Conservation (phyloP, 805 yeast species). For the Yarrowia divulgata region DNA sequence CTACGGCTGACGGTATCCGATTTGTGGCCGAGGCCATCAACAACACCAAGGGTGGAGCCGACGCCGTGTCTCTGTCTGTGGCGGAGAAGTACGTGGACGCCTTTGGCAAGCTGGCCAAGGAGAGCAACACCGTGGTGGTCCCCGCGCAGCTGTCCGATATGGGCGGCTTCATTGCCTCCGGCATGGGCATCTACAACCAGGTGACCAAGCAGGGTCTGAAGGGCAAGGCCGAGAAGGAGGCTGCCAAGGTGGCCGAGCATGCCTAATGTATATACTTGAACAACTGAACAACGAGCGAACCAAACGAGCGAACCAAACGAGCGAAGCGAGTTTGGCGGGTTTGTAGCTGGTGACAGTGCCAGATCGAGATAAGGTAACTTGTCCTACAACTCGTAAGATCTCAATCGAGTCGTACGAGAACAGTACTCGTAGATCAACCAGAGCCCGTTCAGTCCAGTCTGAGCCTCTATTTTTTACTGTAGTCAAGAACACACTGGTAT, state of each 20-base stretch:
- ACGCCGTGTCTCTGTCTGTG: slow-evolving; percentile 78
- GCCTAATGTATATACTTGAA: slow-evolving; percentile 25
- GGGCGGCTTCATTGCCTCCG: slow-evolving; percentile 76
- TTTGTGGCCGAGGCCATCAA: slow-evolving; percentile 71
- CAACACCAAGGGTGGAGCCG: slow-evolving; percentile 71
- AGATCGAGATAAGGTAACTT: too few species aligned
- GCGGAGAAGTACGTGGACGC: slow-evolving; percentile 86
- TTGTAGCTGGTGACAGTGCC: too few species aligned
- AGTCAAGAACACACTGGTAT: too few species aligned
- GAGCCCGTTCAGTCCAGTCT: too few species aligned
- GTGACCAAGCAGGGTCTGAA: slow-evolving; percentile 47
- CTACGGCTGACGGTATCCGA: slow-evolving; percentile 74
- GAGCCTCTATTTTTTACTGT: too few species aligned
- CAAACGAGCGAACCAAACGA: neutral
- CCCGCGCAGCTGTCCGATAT: slow-evolving; percentile 80
- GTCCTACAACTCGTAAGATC: too few species aligned
- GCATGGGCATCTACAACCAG: slow-evolving; percentile 72
- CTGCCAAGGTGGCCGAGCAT: neutral
- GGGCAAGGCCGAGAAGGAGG: slow-evolving; percentile 12
- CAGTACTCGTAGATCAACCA: too few species aligned
- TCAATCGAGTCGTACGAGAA: too few species aligned
- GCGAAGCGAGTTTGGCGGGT: neutral
- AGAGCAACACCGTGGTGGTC: slow-evolving; percentile 75
- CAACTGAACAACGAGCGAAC: neutral
- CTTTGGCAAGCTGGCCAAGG: slow-evolving; percentile 82